Evolutionary conservation across 1,284 basidiomycete genomes (phyloP).

Genomic region (Gymnopus androsaceus): DNA sequence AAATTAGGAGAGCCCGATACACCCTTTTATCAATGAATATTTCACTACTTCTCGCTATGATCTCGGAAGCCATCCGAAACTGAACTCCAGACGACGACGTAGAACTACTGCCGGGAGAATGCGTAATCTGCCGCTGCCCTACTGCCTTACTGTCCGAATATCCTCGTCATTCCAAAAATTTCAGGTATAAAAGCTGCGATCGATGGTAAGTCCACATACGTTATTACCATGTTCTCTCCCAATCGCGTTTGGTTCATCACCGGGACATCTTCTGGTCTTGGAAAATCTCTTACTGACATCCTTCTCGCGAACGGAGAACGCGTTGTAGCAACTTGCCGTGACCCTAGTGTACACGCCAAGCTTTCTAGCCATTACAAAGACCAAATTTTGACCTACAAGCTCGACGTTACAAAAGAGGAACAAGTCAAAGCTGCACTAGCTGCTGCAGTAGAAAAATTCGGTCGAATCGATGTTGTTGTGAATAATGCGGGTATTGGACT

Average conservation of each 20-base stretch:
- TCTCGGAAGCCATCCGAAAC: too few relatives aligned
- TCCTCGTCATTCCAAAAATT: too few relatives aligned
- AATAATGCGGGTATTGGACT: constrained; percentile 40
- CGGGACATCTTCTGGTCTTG: constrained; percentile 38
- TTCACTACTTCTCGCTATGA: too few relatives aligned
- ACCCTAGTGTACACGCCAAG: constrained; percentile 30
- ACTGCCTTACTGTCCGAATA: too few relatives aligned
- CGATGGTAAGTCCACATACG: too few relatives aligned
- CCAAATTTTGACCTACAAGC: constrained; percentile 36
- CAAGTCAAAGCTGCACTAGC: constrained; percentile 35
- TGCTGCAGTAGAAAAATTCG: constrained; percentile 31
- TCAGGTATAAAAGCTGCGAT: too few relatives aligned
- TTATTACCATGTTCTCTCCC: not conserved
- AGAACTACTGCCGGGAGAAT: too few relatives aligned
- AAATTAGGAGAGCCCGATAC: too few relatives aligned
- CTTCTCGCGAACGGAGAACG: constrained; percentile 33
- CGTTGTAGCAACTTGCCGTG: constrained; percentile 38
- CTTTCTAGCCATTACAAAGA: constrained; percentile 29
- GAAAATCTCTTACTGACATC: constrained; percentile 30
- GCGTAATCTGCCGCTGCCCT: too few relatives aligned
- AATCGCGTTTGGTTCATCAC: constrained; percentile 26
- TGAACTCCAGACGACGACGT: too few relatives aligned
- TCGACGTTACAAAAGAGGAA: constrained; percentile 36
- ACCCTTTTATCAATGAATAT: too few relatives aligned
- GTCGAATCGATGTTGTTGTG: constrained; percentile 40